Percentiles rank a stretch among this genome's conserved stretches.
These are phyloP conservation scores for Chlorella sp. DNA, from an alignment of 139 green algal species.

Conservation along the genomic window DNA sequence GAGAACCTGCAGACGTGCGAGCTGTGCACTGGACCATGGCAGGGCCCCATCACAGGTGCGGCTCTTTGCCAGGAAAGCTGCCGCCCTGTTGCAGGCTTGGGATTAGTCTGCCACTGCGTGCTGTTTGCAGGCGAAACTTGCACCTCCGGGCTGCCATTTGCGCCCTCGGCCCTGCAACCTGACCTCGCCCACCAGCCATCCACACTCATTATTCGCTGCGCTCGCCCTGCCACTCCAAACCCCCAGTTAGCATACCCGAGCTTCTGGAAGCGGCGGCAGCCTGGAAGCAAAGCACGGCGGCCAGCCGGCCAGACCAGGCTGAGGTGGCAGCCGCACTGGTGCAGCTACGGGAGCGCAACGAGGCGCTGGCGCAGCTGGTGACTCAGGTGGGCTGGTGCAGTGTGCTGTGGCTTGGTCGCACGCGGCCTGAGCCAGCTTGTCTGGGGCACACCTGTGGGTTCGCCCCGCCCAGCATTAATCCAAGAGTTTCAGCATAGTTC, in stretches of 20 bases:
- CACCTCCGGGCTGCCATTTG: too few species aligned
- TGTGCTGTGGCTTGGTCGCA: not conserved
- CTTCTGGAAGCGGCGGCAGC: not conserved
- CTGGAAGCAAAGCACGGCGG: not conserved
- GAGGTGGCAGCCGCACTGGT: not conserved
- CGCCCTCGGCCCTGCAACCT: too few species aligned
- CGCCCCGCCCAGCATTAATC: too few species aligned
- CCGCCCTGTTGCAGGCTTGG: not conserved
- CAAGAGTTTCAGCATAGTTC: too few species aligned
- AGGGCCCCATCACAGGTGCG: not conserved
- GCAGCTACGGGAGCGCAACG: not conserved
- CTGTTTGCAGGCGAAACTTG: too few species aligned
- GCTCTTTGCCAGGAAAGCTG: not conserved
- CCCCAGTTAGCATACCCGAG: not conserved
- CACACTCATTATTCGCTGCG: too few species aligned
- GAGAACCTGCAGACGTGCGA: not conserved
- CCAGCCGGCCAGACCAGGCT: not conserved
- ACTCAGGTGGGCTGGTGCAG: not conserved
- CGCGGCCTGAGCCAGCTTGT: too few species aligned
- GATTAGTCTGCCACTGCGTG: too few species aligned
- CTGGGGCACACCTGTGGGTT: too few species aligned
- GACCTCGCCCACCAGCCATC: too few species aligned
- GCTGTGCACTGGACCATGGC: not conserved
- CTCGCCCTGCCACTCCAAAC: too few species aligned
- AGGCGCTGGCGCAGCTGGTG: not conserved